Percentiles rank a stretch among this genome's conserved stretches.
Conservation (phyloP, 129 eudicot species). For the Scalesia atractyloides region DNA sequence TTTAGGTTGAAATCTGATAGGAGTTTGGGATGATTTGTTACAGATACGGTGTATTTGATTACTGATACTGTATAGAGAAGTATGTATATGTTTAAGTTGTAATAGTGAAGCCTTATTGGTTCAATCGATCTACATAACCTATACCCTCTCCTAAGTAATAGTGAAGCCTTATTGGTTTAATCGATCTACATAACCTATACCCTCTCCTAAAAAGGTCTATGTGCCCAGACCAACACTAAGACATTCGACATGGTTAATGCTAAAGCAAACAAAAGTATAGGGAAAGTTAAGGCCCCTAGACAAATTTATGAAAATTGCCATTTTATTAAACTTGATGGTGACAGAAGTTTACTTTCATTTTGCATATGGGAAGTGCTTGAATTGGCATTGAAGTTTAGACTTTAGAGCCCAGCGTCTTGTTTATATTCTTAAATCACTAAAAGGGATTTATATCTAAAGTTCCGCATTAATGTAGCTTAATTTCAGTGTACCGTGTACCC, state of each 20-base stretch:
- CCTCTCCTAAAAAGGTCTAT: too few species aligned
- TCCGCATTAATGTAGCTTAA: not conserved
- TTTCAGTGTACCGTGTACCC: not conserved
- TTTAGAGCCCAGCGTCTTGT: not conserved
- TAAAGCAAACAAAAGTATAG: too few species aligned
- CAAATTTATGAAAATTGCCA: not conserved
- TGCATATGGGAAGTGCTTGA: not conserved
- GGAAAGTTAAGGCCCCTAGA: too few species aligned
- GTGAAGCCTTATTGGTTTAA: too few species aligned
- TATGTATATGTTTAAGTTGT: not conserved
- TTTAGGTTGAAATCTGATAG: too few species aligned
- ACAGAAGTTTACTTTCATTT: conserved; percentile 2
- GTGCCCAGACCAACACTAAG: too few species aligned
- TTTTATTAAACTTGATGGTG: conserved; percentile 4
- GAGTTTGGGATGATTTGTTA: too few species aligned
- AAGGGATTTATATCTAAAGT: not conserved
- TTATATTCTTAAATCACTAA: not conserved
- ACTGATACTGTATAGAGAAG: too few species aligned
- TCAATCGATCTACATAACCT: not conserved
- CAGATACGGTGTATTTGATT: too few species aligned
- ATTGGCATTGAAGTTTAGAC: not conserved
- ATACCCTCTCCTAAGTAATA: too few species aligned
- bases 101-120: not conserved
- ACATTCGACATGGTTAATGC: too few species aligned
- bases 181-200: too few species aligned